These are phyloP conservation scores for Onygena corvina DNA, from an alignment of 2,329 filamentous ascomycete genomes.

Conservation along the genomic window DNA sequence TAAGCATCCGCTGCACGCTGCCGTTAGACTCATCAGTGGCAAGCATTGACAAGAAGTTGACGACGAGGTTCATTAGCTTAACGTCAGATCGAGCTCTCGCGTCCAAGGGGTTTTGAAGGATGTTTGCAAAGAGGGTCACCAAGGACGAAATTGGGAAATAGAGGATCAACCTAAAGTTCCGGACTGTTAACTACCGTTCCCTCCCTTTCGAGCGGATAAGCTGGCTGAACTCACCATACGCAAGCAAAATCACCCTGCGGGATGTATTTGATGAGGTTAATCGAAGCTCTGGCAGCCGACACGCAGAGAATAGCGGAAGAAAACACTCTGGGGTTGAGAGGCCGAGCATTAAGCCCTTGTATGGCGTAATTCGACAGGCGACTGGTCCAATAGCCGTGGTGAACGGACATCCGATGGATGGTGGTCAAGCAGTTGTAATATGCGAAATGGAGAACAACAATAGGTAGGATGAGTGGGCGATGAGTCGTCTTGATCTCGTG, in stretches of 20 bases:
- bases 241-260: conserved; percentile 89
- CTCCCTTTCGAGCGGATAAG: conserved; percentile 3
- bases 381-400: conserved; percentile 97
- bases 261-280: conserved; percentile 88
- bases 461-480: conserved; percentile 83
- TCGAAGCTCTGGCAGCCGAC: conserved; percentile 80
- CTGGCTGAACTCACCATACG: conserved; percentile 59
- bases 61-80: conserved; percentile 81
- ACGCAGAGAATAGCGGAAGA: conserved; percentile 88
- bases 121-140: conserved; percentile 91
- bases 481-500: conserved; percentile 89
- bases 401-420: conserved; percentile 95
- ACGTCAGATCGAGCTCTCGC: conserved; percentile 77
- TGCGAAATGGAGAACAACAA: conserved; percentile 87
- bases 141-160: conserved; percentile 95
- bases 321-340: conserved; percentile 87
- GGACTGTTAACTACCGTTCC: conserved; percentile 4
- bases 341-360: conserved; percentile 78
- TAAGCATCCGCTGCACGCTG: conserved; percentile 85
- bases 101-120: conserved; percentile 88
- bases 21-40: conserved; percentile 82
- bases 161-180: conserved; percentile 56
- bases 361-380: conserved; percentile 89
- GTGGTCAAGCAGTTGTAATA: conserved; percentile 98
- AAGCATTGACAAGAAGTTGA: conserved; percentile 79